Percentiles rank a stretch among this genome's conserved stretches.
phyloP scores from a whole-genome alignment of 441 rosid species.

The Gossypium trilobum region DNA sequence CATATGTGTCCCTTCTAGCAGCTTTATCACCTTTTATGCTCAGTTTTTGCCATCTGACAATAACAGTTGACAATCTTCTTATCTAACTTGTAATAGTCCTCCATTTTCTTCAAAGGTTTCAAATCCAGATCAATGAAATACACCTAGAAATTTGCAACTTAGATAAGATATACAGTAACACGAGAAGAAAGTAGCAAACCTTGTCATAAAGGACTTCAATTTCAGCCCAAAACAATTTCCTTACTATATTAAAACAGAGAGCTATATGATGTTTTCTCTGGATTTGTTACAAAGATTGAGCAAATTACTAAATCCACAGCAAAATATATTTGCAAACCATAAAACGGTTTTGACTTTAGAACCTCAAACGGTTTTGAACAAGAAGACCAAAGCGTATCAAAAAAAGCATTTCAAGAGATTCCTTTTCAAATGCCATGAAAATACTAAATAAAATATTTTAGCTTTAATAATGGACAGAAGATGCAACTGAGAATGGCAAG shows the following conservation, averaged over 20 bases:
- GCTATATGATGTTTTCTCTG: not conserved
- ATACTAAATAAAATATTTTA: not conserved
- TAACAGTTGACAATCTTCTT: conserved; percentile 50
- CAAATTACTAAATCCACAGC: not conserved
- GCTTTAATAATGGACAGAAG: not conserved
- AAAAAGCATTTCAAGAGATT: not conserved
- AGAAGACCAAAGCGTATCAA: not conserved
- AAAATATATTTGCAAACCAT: not conserved
- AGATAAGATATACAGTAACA: conserved; percentile 9
- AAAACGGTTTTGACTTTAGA: not conserved
- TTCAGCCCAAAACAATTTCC: not conserved
- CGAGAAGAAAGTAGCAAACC: not conserved
- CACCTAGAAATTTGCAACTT: conserved; percentile 36
- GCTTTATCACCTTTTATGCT: conserved; percentile 16
- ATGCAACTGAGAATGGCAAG: conserved; percentile 7
- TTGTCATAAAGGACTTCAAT: not conserved
- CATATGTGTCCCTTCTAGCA: not conserved
- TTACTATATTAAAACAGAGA: not conserved
- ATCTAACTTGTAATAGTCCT: conserved; percentile 53
- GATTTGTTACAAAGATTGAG: not conserved
- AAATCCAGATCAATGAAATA: conserved; percentile 75
- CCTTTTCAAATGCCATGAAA: not conserved
- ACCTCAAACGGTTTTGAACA: not conserved
- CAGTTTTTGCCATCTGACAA: conserved; percentile 27
- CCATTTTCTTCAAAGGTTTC: conserved; percentile 80